phyloP scores from a whole-genome alignment of 768 basidiomycete species.

The Lactarius vividus region DNA sequence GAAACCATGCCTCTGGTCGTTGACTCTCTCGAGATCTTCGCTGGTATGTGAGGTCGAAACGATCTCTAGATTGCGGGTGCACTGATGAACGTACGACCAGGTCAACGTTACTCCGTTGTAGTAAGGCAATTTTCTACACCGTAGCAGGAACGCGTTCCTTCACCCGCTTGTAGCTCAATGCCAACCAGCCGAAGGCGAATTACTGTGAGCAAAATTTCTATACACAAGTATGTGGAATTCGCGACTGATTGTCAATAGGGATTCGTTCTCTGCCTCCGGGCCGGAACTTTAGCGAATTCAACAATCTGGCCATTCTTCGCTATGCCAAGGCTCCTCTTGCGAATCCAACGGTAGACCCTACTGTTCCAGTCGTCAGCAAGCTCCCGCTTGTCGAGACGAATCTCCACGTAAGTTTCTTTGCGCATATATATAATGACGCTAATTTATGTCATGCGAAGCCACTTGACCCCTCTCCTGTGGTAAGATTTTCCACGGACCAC shows the following conservation, averaged over 20 bases:
- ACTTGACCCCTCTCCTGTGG: neutral
- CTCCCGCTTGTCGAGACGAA: conserved; percentile 27
- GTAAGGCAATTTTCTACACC: conserved; percentile 18
- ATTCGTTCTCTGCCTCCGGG: conserved; percentile 32
- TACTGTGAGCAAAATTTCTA: conserved; percentile 38
- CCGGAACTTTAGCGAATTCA: conserved; percentile 31
- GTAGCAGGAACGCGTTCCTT: neutral
- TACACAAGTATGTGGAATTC: conserved; percentile 1
- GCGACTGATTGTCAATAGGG: conserved; percentile 10
- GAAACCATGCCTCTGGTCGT: conserved; percentile 36
- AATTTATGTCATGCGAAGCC: neutral
- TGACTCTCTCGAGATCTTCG: conserved; percentile 42
- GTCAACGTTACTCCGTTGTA: conserved; percentile 33
- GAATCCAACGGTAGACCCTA: conserved; percentile 34
- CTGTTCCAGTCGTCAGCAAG: conserved; percentile 3
- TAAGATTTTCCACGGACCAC: neutral
- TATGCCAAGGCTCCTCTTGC: conserved; percentile 35
- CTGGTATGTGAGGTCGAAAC: conserved; percentile 32
- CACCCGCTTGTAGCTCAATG: conserved; percentile 33
- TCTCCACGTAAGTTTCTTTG: conserved; percentile 20
- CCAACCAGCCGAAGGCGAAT: conserved; percentile 42
- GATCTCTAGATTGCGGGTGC: neutral
- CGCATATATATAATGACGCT: neutral
- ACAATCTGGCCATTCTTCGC: conserved; percentile 41
- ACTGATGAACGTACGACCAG: neutral